These are phyloP conservation scores for Vigna angularis DNA, from an alignment of 306 rosid species.

Conservation along the genomic window DNA sequence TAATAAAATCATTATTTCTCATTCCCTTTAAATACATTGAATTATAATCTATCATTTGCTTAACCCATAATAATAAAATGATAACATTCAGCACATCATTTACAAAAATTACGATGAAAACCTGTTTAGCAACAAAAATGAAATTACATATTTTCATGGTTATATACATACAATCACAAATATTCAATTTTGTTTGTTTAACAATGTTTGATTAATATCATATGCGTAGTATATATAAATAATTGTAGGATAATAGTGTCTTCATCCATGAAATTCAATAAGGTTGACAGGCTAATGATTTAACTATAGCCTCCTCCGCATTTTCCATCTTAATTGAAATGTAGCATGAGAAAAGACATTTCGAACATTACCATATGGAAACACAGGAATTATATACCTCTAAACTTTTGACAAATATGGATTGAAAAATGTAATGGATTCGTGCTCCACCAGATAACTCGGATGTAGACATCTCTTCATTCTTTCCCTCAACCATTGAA, in stretches of 20 bases:
- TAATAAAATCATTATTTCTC: not conserved
- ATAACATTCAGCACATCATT: not conserved
- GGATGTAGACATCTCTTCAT: slow-evolving; percentile 95
- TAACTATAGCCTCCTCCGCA: not conserved
- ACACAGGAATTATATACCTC: slow-evolving; percentile 67
- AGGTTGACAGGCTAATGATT: not conserved
- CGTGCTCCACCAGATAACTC: slow-evolving; percentile 97
- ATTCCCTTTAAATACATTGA: slow-evolving; percentile 2
- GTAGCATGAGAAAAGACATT: not conserved
- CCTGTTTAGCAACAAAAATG: not conserved
- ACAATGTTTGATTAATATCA: slow-evolving; percentile 6
- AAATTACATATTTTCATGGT: slow-evolving; percentile 18
- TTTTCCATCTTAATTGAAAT: slow-evolving; percentile 26
- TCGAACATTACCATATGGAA: not conserved
- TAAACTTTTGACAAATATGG: slow-evolving; percentile 90
- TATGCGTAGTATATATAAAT: not conserved
- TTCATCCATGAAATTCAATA: slow-evolving; percentile 18
- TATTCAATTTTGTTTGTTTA: not conserved
- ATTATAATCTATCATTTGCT: not conserved
- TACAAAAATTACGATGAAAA: slow-evolving; percentile 2
- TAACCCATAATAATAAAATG: not conserved
- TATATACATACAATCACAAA: not conserved
- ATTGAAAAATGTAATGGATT: slow-evolving; percentile 92
- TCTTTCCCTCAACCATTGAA: slow-evolving; percentile 95
- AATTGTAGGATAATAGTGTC: not conserved